Evolutionary conservation across 345 rosid genomes (phyloP), one percentile per base, ranked within the genome.

Genomic region (Eucalyptus lansdowneana): DNA sequence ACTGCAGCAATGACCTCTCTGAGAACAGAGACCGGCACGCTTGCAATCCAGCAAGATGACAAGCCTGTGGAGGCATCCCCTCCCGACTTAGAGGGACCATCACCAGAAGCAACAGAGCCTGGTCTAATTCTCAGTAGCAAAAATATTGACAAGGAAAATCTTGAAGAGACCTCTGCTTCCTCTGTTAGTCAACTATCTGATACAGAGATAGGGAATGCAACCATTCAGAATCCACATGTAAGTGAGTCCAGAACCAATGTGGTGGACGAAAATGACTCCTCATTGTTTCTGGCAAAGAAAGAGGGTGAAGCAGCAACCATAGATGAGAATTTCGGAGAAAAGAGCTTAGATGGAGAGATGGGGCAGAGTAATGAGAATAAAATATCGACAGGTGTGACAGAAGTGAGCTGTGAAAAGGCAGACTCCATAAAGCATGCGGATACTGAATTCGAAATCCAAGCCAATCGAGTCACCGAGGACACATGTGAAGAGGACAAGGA

Each of bases 341-440:
- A 51, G 37, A 87, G 62, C 45, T 60, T 60, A 54, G 69, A 54
- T 53, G 69, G 44, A 87, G 62, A 56, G 29, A 51, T 25, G 58
- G 65, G 11, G 27, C 81, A 72, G 44, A 72, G 40, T 72, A 34
- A 34, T 72, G 81, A 72, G 25, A 72, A 37, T 11, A 72, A 19
- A 19, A 87, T 10, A 47, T 56, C 3, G 47, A 37, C 89, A 88
- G 85, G 49, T 13, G 51, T 67, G 13, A 19, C 86, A 50, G 89
- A 88, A 87, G 89, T 45, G 86, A 47, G 54, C 69, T 50, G 69
- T n/a, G 25, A 16, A 88, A n/a, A 50, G 31, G 62, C 44, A 60
- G 81, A 72, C 81, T 67, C 83, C 45, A 89, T 65, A 50, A 92
- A 91, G 86, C 90, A 42, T 24, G 91, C 91, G 87, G 89, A 58